A percentile compares a stretch with the other conserved stretches of the same genome.
Evolutionary conservation across 1,284 basidiomycete species (phyloP).

Genomic region (Ustilago shanxiensis): DNA sequence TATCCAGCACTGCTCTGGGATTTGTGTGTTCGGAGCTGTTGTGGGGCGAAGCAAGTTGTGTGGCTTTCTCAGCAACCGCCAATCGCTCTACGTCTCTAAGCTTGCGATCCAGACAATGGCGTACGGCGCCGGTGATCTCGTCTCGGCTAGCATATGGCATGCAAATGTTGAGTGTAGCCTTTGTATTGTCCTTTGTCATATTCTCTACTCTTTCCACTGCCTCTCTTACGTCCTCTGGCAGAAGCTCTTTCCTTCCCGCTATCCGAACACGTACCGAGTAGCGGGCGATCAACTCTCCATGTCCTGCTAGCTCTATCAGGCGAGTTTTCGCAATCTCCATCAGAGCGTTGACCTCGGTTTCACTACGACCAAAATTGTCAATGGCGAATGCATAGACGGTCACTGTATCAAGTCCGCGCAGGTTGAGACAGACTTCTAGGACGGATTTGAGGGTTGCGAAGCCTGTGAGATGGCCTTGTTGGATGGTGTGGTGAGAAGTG

Average conservation of each 20-base stretch:
- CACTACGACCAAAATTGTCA: conserved; percentile 93
- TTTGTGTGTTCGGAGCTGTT: background rate
- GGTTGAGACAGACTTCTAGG: conserved; percentile 64
- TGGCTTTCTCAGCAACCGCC: conserved; percentile 13
- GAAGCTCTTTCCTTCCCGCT: conserved; percentile 81
- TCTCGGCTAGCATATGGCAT: conserved; percentile 93
- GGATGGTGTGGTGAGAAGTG: conserved; percentile 49
- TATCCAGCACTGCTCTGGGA: conserved; percentile 10
- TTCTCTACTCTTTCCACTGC: conserved; percentile 82
- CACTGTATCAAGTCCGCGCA: conserved; percentile 74
- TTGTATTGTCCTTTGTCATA: conserved; percentile 82
- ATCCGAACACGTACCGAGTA: conserved; percentile 89
- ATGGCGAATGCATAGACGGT: conserved; percentile 96
- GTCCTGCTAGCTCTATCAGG: conserved; percentile 82
- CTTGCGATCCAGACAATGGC: conserved; percentile 34
- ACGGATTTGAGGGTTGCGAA: conserved; percentile 81
- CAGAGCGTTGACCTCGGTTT: conserved; percentile 86
- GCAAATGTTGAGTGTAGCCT: conserved; percentile 91
- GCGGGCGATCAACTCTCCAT: conserved; percentile 74
- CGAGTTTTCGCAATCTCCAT: conserved; percentile 88
- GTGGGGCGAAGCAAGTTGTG: conserved; percentile 5
- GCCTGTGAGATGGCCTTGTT: conserved; percentile 84
- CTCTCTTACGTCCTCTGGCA: conserved; percentile 81
- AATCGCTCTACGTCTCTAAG: conserved; percentile 39
- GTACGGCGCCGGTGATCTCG: conserved; percentile 77